Percentiles rank a stretch among this genome's conserved stretches.
Conservation (phyloP, 2,329 filamentous ascomycete genomes). For the Colletotrichum lini region DNA sequence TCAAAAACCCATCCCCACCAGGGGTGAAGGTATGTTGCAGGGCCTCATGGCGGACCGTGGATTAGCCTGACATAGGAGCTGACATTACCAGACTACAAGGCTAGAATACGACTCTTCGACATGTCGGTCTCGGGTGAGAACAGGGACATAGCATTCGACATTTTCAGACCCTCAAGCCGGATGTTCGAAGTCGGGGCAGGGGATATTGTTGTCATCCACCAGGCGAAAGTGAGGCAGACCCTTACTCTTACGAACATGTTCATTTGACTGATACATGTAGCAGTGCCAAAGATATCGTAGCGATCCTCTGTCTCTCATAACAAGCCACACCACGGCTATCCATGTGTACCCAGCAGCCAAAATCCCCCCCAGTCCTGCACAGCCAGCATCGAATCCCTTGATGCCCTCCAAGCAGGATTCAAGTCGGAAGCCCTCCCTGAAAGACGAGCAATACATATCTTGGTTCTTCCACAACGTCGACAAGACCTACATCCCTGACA, state of each 20-base stretch:
- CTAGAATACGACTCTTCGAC: constrained; percentile 73
- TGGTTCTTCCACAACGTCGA: constrained; percentile 61
- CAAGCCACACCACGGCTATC: constrained; percentile 59
- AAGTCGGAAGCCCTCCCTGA: constrained; percentile 44
- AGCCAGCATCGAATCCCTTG: constrained; percentile 46
- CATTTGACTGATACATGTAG: constrained; percentile 12
- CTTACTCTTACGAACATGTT: background rate
- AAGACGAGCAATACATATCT: constrained; percentile 61
- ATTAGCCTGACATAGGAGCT: constrained; percentile 3
- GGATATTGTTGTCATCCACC: constrained; percentile 76
- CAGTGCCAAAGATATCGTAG: constrained; percentile 59
- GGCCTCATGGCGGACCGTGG: background rate
- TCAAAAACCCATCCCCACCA: constrained; percentile 65
- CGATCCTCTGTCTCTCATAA: constrained; percentile 58
- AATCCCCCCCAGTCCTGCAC: constrained; percentile 57
- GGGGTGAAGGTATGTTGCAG: constrained; percentile 62
- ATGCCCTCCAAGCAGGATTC: constrained; percentile 43
- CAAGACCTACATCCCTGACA: constrained; percentile 59
- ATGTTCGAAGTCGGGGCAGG: constrained; percentile 65
- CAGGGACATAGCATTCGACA: constrained; percentile 64
- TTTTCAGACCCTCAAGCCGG: constrained; percentile 69
- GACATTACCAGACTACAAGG: constrained; percentile 68
- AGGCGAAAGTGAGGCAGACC: constrained; percentile 63
- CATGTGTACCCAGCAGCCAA: constrained; percentile 58
- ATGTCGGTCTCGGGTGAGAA: constrained; percentile 62